phyloP scores from a whole-genome alignment of 257 asterid species.

The Lycium ferocissimum region DNA sequence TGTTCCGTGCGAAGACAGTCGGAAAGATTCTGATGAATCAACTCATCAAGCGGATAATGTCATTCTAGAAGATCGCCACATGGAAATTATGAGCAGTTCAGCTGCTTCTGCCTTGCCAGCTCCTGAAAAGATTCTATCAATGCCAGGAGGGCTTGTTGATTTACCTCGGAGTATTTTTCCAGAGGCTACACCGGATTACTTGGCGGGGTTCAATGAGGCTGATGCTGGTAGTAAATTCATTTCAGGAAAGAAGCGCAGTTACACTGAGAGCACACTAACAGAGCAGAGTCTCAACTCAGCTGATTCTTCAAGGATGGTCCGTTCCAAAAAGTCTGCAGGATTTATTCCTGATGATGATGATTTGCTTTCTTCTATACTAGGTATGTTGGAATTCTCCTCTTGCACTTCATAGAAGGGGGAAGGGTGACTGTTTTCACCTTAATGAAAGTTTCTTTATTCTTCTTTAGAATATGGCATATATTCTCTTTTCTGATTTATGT shows the following conservation, averaged over 20 bases:
- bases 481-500: slow-evolving; percentile 10
- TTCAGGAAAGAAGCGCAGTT: slow-evolving; percentile 85
- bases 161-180: slow-evolving; percentile 49
- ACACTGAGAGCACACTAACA: slow-evolving; percentile 86
- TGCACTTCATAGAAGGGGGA: neutral
- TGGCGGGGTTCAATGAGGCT: slow-evolving; percentile 56
- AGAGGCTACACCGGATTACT: slow-evolving; percentile 60
- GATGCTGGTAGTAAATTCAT: slow-evolving; percentile 71
- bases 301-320: slow-evolving; percentile 80
- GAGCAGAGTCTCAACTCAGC: slow-evolving; percentile 87
- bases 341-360: slow-evolving; percentile 92
- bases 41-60: slow-evolving; percentile 43
- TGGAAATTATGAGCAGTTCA: slow-evolving; percentile 43
- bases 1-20: slow-evolving; percentile 42
- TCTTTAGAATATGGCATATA: neutral
- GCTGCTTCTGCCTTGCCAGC: slow-evolving; percentile 58
- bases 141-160: slow-evolving; percentile 55
- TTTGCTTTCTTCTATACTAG: slow-evolving; percentile 89
- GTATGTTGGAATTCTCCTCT: slow-evolving; percentile 42
- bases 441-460: neutral
- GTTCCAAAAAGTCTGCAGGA: slow-evolving; percentile 63
- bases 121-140: slow-evolving; percentile 76
- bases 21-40: slow-evolving; percentile 39
- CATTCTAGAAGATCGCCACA: slow-evolving; percentile 38
- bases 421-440: neutral